Percentiles rank a stretch among this genome's conserved stretches.
Evolutionary conservation across 306 rosid genomes (phyloP).

Genomic region (Sesbania bispinosa): DNA sequence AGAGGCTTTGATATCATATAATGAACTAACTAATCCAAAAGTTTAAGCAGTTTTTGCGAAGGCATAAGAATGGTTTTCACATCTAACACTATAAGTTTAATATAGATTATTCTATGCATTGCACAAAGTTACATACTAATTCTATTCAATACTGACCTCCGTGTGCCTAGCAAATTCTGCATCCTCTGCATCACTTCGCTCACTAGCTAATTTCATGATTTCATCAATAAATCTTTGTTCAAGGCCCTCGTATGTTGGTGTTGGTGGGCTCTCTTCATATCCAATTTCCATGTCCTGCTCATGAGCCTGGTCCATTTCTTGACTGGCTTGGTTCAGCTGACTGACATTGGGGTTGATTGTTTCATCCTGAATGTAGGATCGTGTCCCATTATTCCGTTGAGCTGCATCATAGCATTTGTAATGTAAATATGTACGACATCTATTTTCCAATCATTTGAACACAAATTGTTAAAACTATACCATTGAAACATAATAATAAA

Average conservation of each 20-base stretch:
- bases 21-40: background rate
- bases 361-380: conserved; percentile 20
- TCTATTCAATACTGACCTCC: conserved; percentile 20
- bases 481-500: conserved; percentile 8
- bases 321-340: background rate
- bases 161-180: conserved; percentile 28
- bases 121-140: background rate
- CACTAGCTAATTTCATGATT: conserved; percentile 26
- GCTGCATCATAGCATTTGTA: conserved; percentile 15
- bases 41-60: background rate
- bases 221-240: conserved; percentile 28
- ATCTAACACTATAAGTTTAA: background rate
- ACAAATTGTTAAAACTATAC: background rate
- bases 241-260: conserved; percentile 30
- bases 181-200: conserved; percentile 28
- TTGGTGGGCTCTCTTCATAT: conserved; percentile 26
- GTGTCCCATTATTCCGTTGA: conserved; percentile 7
- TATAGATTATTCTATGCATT: background rate
- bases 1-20: background rate
- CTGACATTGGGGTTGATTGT: background rate
- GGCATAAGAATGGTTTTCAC: background rate
- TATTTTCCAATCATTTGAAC: background rate
- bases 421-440: background rate
- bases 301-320: conserved; percentile 6
- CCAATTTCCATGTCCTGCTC: conserved; percentile 37